A percentile compares a stretch with the other conserved stretches of the same genome.
phyloP scores from a whole-genome alignment of 1,284 basidiomycete genomes.

The Sporisorium graminicola region DNA sequence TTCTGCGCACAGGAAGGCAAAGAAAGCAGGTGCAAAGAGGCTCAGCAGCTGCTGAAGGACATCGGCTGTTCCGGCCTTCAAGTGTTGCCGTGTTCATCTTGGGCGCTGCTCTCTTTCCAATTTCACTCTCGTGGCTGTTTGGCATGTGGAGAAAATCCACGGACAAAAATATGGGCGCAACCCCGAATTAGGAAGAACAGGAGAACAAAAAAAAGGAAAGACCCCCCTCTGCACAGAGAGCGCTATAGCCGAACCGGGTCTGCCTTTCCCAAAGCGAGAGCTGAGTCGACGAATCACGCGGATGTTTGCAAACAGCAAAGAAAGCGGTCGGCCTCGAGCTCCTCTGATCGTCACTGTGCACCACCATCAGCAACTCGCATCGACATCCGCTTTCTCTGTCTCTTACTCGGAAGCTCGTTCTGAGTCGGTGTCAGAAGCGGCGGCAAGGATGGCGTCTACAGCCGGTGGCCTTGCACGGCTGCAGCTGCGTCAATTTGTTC shows the following conservation, averaged over 20 bases:
- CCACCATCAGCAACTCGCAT: background rate
- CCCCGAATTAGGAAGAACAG: conserved; percentile 5
- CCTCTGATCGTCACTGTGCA: background rate
- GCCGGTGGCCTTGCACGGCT: conserved; percentile 24
- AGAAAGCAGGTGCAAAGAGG: no score
- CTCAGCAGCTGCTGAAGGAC: no score
- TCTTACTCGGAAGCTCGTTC: background rate
- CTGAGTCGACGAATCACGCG: background rate
- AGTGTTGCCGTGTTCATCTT: background rate
- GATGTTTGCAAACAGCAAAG: background rate
- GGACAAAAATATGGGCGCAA: background rate
- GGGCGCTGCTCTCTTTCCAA: background rate
- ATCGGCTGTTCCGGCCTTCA: conserved; percentile 11
- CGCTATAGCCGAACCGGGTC: background rate
- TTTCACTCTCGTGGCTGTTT: background rate
- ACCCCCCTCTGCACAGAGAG: background rate
- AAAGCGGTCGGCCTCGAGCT: background rate
- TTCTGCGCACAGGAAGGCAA: no score
- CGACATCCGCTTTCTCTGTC: background rate
- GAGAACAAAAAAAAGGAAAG: background rate
- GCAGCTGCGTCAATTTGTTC: conserved; percentile 30
- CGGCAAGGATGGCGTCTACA: conserved; percentile 29
- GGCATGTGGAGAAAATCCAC: conserved; percentile 10
- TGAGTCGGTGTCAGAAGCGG: background rate
- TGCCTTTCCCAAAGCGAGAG: background rate